Evolutionary conservation across 768 basidiomycete genomes (phyloP).

Genomic region (Kwoniella newhampshirensis): DNA sequence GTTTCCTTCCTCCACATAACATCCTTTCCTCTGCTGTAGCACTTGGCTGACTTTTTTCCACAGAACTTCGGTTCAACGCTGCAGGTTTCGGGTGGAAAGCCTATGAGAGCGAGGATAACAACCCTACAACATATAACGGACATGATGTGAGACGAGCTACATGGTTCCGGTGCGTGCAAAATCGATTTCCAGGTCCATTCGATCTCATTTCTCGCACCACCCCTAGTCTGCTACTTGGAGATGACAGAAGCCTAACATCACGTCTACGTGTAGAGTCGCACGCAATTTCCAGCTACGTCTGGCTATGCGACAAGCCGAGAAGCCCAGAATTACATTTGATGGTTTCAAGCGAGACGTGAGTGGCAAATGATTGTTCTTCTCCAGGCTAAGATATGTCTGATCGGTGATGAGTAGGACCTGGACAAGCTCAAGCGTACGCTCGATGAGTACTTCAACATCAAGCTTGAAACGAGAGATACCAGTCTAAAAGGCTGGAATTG

Average conservation of each 20-base stretch:
- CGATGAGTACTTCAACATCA: conserved; percentile 82
- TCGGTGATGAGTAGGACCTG: conserved; percentile 65
- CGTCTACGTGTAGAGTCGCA: conserved; percentile 71
- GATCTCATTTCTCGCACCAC: background rate
- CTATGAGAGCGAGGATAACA: conserved; percentile 64
- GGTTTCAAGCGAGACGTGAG: conserved; percentile 86
- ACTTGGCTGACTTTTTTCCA: no score
- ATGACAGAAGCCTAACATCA: no score
- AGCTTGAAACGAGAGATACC: conserved; percentile 79
- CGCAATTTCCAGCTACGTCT: conserved; percentile 86
- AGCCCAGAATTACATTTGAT: conserved; percentile 79
- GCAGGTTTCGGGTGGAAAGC: conserved; percentile 92
- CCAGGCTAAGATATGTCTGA: background rate
- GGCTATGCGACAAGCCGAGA: conserved; percentile 65
- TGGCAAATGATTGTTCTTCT: no score
- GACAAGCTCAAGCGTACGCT: conserved; percentile 76
- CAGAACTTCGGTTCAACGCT: conserved; percentile 72
- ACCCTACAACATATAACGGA: conserved; percentile 49
- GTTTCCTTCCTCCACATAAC: no score
- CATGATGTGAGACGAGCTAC: conserved; percentile 35
- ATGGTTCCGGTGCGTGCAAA: conserved; percentile 46
- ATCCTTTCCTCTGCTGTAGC: background rate
- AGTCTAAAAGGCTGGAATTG: conserved; percentile 98
- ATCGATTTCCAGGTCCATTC: background rate
- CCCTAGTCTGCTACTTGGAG: background rate